Conservation (phyloP, 1,284 basidiomycete genomes). For the Cutaneotrichosporon sp. region DNA sequence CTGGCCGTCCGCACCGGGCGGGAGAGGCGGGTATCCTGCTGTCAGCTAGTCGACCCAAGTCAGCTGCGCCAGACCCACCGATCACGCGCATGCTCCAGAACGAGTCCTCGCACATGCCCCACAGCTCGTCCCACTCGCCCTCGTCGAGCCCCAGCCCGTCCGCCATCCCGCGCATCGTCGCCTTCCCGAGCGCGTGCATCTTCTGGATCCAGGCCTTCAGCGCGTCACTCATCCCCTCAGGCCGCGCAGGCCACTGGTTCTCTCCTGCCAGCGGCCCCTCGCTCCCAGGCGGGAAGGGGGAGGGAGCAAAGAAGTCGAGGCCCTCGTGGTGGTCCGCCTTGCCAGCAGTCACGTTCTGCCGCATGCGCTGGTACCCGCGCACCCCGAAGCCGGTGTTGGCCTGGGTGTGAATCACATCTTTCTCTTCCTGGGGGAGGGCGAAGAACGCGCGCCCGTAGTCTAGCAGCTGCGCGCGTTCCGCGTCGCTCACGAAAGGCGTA, state of each 20-base stretch:
- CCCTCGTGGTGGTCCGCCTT: slow-evolving; percentile 83
- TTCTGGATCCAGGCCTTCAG: slow-evolving; percentile 74
- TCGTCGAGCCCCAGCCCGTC: slow-evolving; percentile 69
- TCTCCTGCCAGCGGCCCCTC: slow-evolving; percentile 57
- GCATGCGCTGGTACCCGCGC: slow-evolving; percentile 61
- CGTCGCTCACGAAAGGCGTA: slow-evolving; percentile 59
- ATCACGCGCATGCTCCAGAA: slow-evolving; percentile 87
- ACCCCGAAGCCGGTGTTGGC: slow-evolving; percentile 61
- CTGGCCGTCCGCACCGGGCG: slow-evolving; percentile 69
- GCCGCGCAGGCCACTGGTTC: slow-evolving; percentile 72
- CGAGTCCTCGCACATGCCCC: slow-evolving; percentile 69
- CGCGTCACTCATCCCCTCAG: slow-evolving; percentile 60
- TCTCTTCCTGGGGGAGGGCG: slow-evolving; percentile 66
- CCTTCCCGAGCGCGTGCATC: slow-evolving; percentile 67
- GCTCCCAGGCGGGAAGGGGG: slow-evolving; percentile 27
- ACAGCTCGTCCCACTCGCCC: slow-evolving; percentile 75
- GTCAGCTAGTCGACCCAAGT: slow-evolving; percentile 70
- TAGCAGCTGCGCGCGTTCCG: slow-evolving; percentile 67
- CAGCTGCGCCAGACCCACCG: slow-evolving; percentile 57
- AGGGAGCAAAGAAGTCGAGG: slow-evolving; percentile 73
- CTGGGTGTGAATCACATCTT: slow-evolving; percentile 60
- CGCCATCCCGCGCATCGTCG: slow-evolving; percentile 64
- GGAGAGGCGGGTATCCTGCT: slow-evolving; percentile 81
- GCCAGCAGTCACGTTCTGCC: slow-evolving; percentile 80
- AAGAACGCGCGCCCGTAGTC: slow-evolving; percentile 72